phyloP scores from a whole-genome alignment of 2,329 filamentous ascomycete species.

The Cordyceps farinosa region DNA sequence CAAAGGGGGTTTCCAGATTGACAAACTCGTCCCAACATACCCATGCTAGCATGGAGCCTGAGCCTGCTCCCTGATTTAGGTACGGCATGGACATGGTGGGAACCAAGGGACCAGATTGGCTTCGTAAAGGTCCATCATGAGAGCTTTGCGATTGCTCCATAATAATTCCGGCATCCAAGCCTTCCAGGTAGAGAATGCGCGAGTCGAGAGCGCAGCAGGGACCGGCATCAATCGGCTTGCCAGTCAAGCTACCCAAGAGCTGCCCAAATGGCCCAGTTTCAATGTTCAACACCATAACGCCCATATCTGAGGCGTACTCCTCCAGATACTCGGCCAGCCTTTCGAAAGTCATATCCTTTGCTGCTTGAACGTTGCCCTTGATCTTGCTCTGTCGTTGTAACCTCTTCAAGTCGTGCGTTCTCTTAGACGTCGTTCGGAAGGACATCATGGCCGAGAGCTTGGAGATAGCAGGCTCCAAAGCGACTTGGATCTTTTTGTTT shows the following conservation, averaged over 20 bases:
- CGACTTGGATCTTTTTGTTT: slow-evolving; percentile 12
- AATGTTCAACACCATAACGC: slow-evolving; percentile 23
- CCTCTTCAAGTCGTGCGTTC: slow-evolving; percentile 22
- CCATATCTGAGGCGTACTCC: slow-evolving; percentile 20
- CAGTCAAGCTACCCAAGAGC: slow-evolving; percentile 17
- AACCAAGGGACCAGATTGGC: slow-evolving; percentile 17
- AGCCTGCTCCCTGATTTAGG: slow-evolving; percentile 17
- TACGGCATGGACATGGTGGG: slow-evolving; percentile 21
- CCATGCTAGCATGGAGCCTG: slow-evolving; percentile 21
- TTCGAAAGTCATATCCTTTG: slow-evolving; percentile 21
- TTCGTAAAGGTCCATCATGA: slow-evolving; percentile 20
- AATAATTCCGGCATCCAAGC: slow-evolving; percentile 21
- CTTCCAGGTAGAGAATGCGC: slow-evolving; percentile 21
- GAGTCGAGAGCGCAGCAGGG: slow-evolving; percentile 21
- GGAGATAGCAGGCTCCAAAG: slow-evolving; percentile 19
- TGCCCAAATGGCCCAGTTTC: slow-evolving; percentile 17
- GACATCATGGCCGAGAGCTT: slow-evolving; percentile 20
- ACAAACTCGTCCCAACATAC: slow-evolving; percentile 23
- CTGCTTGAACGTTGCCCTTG: slow-evolving; percentile 20
- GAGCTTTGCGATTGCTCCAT: slow-evolving; percentile 21
- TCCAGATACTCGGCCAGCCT: slow-evolving; percentile 21
- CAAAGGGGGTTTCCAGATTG: slow-evolving; percentile 20
- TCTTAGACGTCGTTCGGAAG: slow-evolving; percentile 21
- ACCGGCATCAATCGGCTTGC: slow-evolving; percentile 16
- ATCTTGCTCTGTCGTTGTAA: slow-evolving; percentile 20